Evolutionary conservation across 768 basidiomycete species (phyloP), one percentile per base, ranked within the genome.

Genomic region (Hygrocybe coccinea): DNA sequence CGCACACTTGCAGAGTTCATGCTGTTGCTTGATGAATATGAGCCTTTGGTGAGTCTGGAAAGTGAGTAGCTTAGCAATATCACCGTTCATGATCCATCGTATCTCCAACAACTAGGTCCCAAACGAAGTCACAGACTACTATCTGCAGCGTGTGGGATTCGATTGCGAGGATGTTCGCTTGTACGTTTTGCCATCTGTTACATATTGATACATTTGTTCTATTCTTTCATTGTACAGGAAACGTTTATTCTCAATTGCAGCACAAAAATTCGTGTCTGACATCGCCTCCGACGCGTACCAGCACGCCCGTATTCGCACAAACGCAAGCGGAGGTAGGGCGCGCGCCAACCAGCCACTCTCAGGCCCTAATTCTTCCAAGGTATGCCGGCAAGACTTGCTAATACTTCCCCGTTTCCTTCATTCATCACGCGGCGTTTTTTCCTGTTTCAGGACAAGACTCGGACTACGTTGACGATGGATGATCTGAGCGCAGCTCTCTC

Each of bases 211-310:
- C 15, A 34, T 12, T 24, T 11, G 38, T 34, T n/a, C 11, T 45
- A 56, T 45, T 56, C 8, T 19, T 41, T 48, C 44, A 38, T 49
- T 22, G 38, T 57, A 7, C 68, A 97, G 95, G 55, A 97, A 97
- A 75, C 89, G 95, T 2, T 82, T 99, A 15, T 77, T 99, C 22
- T 94, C 95, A 0, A 80, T 98, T 11, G 95, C 97, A 2, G 93
- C 97, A 0, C 97, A 99, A 67, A 97, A 98, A 66, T 98, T 99
- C 67, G 87, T 98, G 43, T 91, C 94, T 6, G 95, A 98, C 66
- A 95, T 99, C 54, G 89, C 95, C 2, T 83, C 90, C 2, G 97
- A 99, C 69, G 94, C 97, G 9, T 98, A 91, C 72, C 94, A 97
- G 66, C 95, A 97, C 71, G 97, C 97, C 7, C 89, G 95, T 29